Evolutionary conservation across 2,329 filamentous ascomycete species (phyloP).

Genomic region (Pyrenochaeta sp.): DNA sequence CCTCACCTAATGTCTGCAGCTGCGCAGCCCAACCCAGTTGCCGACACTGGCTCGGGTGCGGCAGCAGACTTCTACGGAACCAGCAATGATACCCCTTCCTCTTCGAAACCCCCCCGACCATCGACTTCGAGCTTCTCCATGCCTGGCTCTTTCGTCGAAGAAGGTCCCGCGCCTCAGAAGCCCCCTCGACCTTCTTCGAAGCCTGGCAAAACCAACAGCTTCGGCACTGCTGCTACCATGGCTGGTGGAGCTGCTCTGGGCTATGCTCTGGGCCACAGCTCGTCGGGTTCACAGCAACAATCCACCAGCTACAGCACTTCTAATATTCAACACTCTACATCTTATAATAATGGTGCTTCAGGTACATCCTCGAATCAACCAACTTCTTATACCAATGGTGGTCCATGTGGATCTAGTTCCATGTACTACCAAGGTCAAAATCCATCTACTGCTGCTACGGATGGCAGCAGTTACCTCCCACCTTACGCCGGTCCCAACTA

Average conservation of each 20-base stretch:
- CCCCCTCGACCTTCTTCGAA: conserved; percentile 41
- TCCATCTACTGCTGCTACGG: conserved; percentile 35
- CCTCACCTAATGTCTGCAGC: conserved; percentile 65
- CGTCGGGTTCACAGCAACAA: conserved; percentile 34
- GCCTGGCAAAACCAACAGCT: conserved; percentile 40
- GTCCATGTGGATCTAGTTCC: conserved; percentile 21
- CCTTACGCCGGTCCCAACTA: conserved; percentile 33
- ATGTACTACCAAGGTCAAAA: conserved; percentile 41
- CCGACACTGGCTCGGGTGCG: conserved; percentile 67
- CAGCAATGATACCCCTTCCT: conserved; percentile 25
- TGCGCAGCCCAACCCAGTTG: conserved; percentile 58
- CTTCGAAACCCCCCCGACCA: conserved; percentile 48
- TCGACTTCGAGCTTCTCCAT: conserved; percentile 36
- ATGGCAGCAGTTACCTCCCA: conserved; percentile 41
- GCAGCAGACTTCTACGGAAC: conserved; percentile 64
- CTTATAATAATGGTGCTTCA: conserved; percentile 30
- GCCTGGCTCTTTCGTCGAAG: conserved; percentile 47
- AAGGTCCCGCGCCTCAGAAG: conserved; percentile 37
- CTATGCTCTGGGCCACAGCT: conserved; percentile 48
- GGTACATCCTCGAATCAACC: conserved; percentile 19
- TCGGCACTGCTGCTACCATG: conserved; percentile 44
- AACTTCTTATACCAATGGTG: conserved; percentile 32
- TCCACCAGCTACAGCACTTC: conserved; percentile 32
- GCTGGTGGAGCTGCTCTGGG: conserved; percentile 53
- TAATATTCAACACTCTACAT: conserved; percentile 34